phyloP scores from a whole-genome alignment of 2,329 filamentous ascomycete species.

The Trichophyton rubrum region DNA sequence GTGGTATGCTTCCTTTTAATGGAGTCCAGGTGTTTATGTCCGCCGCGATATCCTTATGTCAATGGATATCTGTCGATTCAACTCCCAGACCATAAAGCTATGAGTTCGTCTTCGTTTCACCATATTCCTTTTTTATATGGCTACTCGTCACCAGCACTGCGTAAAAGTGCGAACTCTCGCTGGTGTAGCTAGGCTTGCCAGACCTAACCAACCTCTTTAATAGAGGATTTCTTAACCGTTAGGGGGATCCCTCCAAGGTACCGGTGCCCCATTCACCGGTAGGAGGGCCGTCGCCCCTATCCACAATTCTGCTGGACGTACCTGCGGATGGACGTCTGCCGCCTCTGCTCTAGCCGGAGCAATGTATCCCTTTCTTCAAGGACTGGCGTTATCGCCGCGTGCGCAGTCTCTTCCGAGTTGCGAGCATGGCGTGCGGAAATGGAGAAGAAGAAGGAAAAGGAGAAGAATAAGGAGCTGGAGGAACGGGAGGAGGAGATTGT shows the following conservation, averaged over 20 bases:
- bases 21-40: too few species aligned
- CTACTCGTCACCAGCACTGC: neutral
- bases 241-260: neutral
- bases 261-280: neutral
- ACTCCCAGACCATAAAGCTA: too few species aligned
- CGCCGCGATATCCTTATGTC: too few species aligned
- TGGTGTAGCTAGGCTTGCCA: neutral
- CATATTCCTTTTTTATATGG: neutral
- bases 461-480: too few species aligned
- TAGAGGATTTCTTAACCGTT: neutral
- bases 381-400: too few species aligned
- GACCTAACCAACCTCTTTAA: neutral
- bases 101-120: neutral
- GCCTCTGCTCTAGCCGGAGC: neutral
- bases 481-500: too few species aligned
- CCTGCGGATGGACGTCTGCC: neutral
- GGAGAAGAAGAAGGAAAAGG: too few species aligned
- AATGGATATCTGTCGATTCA: too few species aligned
- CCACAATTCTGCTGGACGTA: neutral
- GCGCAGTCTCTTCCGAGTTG: too few species aligned
- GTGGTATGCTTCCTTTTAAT: too few species aligned
- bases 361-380: too few species aligned
- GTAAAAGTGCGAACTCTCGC: neutral
- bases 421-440: too few species aligned
- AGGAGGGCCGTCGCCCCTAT: neutral